Conservation (phyloP, 2,329 filamentous ascomycete species). For the Xylariales sp. region DNA sequence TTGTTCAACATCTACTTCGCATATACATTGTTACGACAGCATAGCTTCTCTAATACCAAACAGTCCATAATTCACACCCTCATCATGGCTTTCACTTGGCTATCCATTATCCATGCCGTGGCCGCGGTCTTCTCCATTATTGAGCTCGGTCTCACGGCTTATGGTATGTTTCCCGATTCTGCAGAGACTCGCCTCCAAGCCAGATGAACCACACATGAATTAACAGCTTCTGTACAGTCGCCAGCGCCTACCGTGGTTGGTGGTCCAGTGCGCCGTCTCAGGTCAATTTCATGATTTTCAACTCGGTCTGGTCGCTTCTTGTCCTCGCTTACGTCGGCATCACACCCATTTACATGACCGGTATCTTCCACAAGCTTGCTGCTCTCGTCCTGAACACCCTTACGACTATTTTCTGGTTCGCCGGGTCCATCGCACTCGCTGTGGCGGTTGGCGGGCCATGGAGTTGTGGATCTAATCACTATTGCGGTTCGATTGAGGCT, state of each 20-base stretch:
- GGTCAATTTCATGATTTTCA: conserved; percentile 77
- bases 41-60: too few relatives aligned
- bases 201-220: not conserved
- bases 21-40: too few relatives aligned
- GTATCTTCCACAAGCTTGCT: conserved; percentile 57
- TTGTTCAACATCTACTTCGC: too few relatives aligned
- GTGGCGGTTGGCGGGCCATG: conserved; percentile 53
- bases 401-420: conserved; percentile 87
- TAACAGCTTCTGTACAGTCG: conserved; percentile 40
- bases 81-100: conserved; percentile 49
- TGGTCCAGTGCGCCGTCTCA: conserved; percentile 42
- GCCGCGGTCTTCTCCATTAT: conserved; percentile 68
- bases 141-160: conserved; percentile 69
- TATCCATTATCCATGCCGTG: conserved; percentile 59
- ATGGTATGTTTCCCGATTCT: conserved; percentile 47
- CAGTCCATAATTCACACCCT: too few relatives aligned
- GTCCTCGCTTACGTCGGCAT: conserved; percentile 66
- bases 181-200: too few relatives aligned
- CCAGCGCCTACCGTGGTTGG: conserved; percentile 40
- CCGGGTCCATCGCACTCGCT: conserved; percentile 74
- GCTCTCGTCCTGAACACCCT: conserved; percentile 65
- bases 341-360: conserved; percentile 57
- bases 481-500: conserved; percentile 59
- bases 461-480: conserved; percentile 43
- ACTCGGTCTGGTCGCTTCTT: conserved; percentile 69